A percentile compares a stretch with the other conserved stretches of the same genome.
These are phyloP conservation scores for Phytophthora pisi DNA, from an alignment of 352 stramenopile genomes.

Conservation along the genomic window DNA sequence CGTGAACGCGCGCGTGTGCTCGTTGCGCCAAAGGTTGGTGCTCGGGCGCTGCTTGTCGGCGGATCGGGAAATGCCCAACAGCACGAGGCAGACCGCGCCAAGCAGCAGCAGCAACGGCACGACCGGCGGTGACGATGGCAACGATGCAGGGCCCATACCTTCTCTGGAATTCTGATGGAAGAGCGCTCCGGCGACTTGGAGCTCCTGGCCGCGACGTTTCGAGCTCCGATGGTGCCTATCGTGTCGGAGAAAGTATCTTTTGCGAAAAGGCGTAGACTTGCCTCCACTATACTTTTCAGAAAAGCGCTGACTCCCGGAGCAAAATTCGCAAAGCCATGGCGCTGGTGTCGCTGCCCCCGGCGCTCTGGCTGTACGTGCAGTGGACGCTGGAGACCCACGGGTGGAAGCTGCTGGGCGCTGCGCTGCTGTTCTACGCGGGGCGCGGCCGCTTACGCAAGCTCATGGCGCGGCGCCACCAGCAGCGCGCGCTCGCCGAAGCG, in stretches of 20 bases:
- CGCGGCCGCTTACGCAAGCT: conserved; percentile 39
- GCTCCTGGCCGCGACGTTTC: conserved; percentile 22
- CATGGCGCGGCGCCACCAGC: conserved; percentile 32
- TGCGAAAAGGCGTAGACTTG: conserved; percentile 18
- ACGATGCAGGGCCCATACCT: not conserved
- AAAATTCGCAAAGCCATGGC: conserved; percentile 22
- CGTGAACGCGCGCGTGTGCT: conserved; percentile 22
- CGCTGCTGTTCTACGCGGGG: conserved; percentile 35
- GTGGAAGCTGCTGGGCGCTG: conserved; percentile 51
- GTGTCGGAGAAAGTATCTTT: conserved; percentile 32
- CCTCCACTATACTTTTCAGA: conserved; percentile 30
- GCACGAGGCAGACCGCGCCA: conserved; percentile 8
- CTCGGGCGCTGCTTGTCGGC: conserved; percentile 22
- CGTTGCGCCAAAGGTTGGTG: conserved; percentile 6
- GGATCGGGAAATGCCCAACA: conserved; percentile 30
- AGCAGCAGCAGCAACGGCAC: conserved; percentile 21
- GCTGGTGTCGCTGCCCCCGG: conserved; percentile 3
- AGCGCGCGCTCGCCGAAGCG: conserved; percentile 44
- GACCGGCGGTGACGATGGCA: not conserved
- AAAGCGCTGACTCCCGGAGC: conserved; percentile 15
- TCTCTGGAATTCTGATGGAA: conserved; percentile 17
- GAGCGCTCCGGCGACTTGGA: conserved; percentile 5
- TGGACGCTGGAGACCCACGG: conserved; percentile 53
- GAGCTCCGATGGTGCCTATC: conserved; percentile 5
- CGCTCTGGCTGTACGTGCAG: conserved; percentile 35